phyloP scores from a whole-genome alignment of 148 eudicot genomes.

The Rhododendron henanense region DNA sequence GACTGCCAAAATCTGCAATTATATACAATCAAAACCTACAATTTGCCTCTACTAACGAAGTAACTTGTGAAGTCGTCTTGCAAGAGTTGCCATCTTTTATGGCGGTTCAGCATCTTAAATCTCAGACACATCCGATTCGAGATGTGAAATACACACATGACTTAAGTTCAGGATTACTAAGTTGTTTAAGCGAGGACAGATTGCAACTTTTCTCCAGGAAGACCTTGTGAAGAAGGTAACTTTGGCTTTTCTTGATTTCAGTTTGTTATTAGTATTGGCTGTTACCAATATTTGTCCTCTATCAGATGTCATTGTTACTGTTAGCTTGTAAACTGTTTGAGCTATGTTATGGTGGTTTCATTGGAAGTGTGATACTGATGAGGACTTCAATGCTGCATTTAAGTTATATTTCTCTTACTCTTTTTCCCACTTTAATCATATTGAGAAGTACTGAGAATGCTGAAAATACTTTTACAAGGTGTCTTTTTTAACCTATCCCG shows the following conservation, averaged over 20 bases:
- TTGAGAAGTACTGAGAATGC: background rate
- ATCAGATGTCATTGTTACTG: background rate
- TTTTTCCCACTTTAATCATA: background rate
- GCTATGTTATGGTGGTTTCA: background rate
- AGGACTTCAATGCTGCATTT: background rate
- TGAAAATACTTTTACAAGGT: background rate
- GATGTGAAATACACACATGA: conserved; percentile 40
- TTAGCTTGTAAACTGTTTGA: background rate
- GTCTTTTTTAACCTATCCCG: background rate
- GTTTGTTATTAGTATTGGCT: background rate
- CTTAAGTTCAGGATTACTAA: conserved; percentile 20
- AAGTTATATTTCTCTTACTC: background rate
- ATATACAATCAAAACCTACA: conserved; percentile 30
- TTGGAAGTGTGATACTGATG: background rate
- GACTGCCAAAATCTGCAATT: conserved; percentile 71
- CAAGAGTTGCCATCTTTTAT: conserved; percentile 57
- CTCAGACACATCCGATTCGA: conserved; percentile 42
- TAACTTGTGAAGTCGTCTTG: conserved; percentile 46
- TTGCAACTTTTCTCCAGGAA: conserved; percentile 30
- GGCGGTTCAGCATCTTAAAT: conserved; percentile 38
- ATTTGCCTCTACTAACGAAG: conserved; percentile 71
- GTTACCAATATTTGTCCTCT: background rate
- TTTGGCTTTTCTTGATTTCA: background rate
- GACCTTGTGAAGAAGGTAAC: conserved; percentile 23
- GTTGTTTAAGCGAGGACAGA: conserved; percentile 42